phyloP scores from a whole-genome alignment of 139 green algal genomes.

The Pleodorina starrii region DNA sequence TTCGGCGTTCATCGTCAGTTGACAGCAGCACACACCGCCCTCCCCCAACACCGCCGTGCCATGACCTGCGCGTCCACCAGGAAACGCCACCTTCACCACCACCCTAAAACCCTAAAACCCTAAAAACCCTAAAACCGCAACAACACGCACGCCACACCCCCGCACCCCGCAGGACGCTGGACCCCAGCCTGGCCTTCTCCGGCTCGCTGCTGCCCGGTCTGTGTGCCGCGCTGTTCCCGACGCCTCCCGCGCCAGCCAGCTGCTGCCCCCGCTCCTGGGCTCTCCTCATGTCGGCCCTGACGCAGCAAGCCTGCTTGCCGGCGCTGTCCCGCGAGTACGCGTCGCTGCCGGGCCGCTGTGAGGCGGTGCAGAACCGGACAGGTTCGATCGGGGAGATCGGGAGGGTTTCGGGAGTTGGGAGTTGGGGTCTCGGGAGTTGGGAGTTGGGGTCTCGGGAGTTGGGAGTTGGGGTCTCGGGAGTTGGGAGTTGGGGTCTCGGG shows the following conservation, averaged over 20 bases:
- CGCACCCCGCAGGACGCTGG: background rate
- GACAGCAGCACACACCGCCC: no score
- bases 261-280: conserved; percentile 39
- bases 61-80: no score
- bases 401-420: background rate
- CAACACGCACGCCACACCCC: no score
- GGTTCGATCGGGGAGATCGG: background rate
- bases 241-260: background rate
- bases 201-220: background rate
- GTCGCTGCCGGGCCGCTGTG: conserved; percentile 38
- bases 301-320: conserved; percentile 23
- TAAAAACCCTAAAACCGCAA: no score
- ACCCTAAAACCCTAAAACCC: no score
- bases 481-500: no score
- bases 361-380: background rate
- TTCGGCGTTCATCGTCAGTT: no score
- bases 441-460: background rate
- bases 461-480: background rate
- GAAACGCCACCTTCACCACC: no score
- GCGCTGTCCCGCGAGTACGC: conserved; percentile 32
- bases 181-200: conserved; percentile 7
- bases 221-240: background rate
- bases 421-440: background rate
- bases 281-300: conserved; percentile 5
- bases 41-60: no score